Percentiles rank a stretch among this genome's conserved stretches.
Conservation (phyloP, 2,329 filamentous ascomycete species). For the Colletotrichum acutatum region DNA sequence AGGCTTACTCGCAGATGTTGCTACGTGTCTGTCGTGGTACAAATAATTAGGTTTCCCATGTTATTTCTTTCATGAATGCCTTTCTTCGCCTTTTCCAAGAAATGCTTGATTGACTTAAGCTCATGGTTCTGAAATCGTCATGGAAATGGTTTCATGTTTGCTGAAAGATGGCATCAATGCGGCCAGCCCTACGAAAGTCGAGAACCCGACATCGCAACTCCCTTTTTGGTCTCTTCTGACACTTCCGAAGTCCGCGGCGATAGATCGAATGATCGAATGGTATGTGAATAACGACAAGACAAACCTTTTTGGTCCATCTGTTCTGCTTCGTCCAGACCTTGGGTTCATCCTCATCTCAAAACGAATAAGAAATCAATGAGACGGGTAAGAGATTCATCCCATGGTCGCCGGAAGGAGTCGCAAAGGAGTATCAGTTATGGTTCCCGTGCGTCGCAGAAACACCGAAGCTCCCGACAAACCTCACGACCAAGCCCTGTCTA, state of each 20-base stretch:
- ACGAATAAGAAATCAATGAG: neutral
- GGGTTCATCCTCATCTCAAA: constrained; percentile 24
- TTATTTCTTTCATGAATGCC: constrained; percentile 22
- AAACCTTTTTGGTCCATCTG: neutral
- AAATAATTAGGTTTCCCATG: constrained; percentile 31
- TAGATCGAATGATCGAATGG: neutral
- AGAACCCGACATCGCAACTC: constrained; percentile 3
- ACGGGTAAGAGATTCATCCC: constrained; percentile 32
- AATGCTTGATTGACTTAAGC: constrained; percentile 43
- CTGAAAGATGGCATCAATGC: constrained; percentile 28
- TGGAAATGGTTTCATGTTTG: constrained; percentile 28
- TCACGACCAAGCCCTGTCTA: neutral
- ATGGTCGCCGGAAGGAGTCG: constrained; percentile 17
- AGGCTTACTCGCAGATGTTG: neutral
- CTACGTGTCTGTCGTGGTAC: neutral
- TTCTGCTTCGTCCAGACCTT: constrained; percentile 14
- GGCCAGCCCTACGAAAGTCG: constrained; percentile 22
- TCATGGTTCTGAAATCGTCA: constrained; percentile 16
- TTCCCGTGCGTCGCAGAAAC: constrained; percentile 20
- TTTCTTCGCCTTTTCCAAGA: constrained; percentile 26
- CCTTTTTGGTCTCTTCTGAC: constrained; percentile 14
- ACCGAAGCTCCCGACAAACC: constrained; percentile 14
- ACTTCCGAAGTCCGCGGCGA: constrained; percentile 3
- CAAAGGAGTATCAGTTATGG: constrained; percentile 35
- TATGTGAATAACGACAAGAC: neutral